phyloP scores from a whole-genome alignment of 805 yeast species.

The Schizosaccharomyces octosporus region DNA sequence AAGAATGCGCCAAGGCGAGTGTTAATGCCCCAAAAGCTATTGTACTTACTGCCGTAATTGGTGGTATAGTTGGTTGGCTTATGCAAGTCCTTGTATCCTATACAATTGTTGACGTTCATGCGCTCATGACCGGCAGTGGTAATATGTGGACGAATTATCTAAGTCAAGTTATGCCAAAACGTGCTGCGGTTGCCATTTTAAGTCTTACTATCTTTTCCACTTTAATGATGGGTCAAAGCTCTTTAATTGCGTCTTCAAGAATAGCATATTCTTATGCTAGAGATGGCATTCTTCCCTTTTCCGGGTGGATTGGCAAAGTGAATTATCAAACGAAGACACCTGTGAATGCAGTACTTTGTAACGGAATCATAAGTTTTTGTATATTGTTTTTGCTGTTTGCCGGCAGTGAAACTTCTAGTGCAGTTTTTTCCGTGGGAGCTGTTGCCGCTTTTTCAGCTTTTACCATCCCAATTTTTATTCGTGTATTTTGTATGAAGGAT shows the following conservation, averaged over 20 bases:
- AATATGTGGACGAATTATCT: neutral
- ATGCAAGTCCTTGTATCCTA: slow-evolving; percentile 40
- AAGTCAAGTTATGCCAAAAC: slow-evolving; percentile 6
- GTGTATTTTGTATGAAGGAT: slow-evolving; percentile 25
- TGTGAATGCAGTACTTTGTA: slow-evolving; percentile 22
- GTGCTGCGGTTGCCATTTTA: slow-evolving; percentile 21
- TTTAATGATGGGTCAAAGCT: slow-evolving; percentile 28
- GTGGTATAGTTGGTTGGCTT: slow-evolving; percentile 28
- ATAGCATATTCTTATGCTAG: slow-evolving; percentile 47
- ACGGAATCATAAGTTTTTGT: slow-evolving; percentile 29
- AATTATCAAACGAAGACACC: slow-evolving; percentile 11
- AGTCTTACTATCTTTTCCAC: slow-evolving; percentile 21
- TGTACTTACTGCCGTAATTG: slow-evolving; percentile 22
- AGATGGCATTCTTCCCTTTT: slow-evolving; percentile 41
- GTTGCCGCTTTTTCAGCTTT: slow-evolving; percentile 44
- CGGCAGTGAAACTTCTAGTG: slow-evolving; percentile 40
- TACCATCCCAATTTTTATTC: slow-evolving; percentile 33
- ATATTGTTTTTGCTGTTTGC: slow-evolving; percentile 34
- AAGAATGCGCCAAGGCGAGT: slow-evolving; percentile 41
- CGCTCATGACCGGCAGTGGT: neutral
- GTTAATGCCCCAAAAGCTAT: slow-evolving; percentile 43
- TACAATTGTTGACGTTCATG: slow-evolving; percentile 14
- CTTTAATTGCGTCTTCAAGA: slow-evolving; percentile 42
- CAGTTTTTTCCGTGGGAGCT: slow-evolving; percentile 51
- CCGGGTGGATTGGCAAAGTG: slow-evolving; percentile 25